phyloP scores from a whole-genome alignment of 2,329 filamentous ascomycete genomes.

The Gremmenia infestans region DNA sequence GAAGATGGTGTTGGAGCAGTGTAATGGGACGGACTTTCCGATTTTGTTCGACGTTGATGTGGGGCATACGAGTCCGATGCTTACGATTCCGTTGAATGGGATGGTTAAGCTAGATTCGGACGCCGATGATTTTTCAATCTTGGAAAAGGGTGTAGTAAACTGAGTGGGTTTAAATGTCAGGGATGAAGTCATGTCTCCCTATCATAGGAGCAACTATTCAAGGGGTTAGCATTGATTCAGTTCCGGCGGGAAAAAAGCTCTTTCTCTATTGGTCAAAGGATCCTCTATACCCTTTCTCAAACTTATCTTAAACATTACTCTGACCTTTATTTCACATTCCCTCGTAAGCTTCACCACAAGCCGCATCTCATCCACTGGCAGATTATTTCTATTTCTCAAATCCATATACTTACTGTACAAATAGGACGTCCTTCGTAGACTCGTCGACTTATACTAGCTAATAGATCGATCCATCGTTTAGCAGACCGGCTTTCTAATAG shows the following conservation, averaged over 20 bases:
- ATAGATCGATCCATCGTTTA: too few species aligned
- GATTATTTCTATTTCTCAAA: neutral
- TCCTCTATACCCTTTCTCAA: neutral
- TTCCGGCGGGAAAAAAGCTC: neutral
- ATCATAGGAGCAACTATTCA: neutral
- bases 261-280: neutral
- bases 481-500: too few species aligned
- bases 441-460: too few species aligned
- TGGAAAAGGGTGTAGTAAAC: neutral
- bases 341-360: slow-evolving; percentile 6
- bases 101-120: slow-evolving; percentile 10
- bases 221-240: neutral
- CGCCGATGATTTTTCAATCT: neutral
- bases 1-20: slow-evolving; percentile 7
- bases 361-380: slow-evolving; percentile 17
- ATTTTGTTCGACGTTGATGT: slow-evolving; percentile 16
- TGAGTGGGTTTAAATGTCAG: neutral
- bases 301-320: slow-evolving; percentile 9
- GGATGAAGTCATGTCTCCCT: neutral
- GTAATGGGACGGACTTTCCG: slow-evolving; percentile 6
- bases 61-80: slow-evolving; percentile 18
- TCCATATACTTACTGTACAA: too few species aligned
- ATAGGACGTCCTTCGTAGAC: too few species aligned
- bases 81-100: slow-evolving; percentile 16
- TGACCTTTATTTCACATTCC: slow-evolving; percentile 10